Evolutionary conservation across 192 early-diverging fungal genomes (phyloP).

Genomic region (Coemansia sp.): DNA sequence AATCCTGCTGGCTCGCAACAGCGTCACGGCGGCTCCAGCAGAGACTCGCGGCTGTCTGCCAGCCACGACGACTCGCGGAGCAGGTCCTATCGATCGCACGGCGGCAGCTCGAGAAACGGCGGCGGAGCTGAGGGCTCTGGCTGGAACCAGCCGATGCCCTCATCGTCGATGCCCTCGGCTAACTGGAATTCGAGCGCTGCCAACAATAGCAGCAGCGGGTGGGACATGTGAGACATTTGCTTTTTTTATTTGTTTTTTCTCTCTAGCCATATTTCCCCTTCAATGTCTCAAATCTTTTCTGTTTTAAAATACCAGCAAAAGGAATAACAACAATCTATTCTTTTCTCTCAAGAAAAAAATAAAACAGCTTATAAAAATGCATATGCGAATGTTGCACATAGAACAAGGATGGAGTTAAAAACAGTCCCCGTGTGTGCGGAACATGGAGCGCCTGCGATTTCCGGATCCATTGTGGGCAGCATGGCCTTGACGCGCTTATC

Average conservation of each 20-base stretch:
- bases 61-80: constrained; percentile 2
- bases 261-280: neutral
- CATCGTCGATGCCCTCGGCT: constrained; percentile 13
- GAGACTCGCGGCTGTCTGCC: neutral
- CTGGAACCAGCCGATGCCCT: neutral
- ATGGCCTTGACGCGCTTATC: constrained; percentile 25
- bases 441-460: constrained; percentile 27
- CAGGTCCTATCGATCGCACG: constrained; percentile 10
- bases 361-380: neutral
- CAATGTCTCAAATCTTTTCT: neutral
- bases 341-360: too few relatives aligned
- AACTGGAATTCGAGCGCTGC: constrained; percentile 10
- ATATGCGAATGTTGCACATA: neutral
- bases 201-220: constrained; percentile 14
- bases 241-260: neutral
- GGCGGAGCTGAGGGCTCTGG: neutral
- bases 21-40: constrained; percentile 6
- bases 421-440: neutral
- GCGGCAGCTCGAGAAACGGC: neutral
- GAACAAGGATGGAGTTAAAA: neutral
- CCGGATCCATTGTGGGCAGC: constrained; percentile 52
- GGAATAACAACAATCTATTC: neutral
- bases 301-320: neutral
- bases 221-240: constrained; percentile 18
- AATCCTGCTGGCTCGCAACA: constrained; percentile 16